Evolutionary conservation across 352 stramenopile genomes (phyloP).

Genomic region (Pseudoperonospora humuli): DNA sequence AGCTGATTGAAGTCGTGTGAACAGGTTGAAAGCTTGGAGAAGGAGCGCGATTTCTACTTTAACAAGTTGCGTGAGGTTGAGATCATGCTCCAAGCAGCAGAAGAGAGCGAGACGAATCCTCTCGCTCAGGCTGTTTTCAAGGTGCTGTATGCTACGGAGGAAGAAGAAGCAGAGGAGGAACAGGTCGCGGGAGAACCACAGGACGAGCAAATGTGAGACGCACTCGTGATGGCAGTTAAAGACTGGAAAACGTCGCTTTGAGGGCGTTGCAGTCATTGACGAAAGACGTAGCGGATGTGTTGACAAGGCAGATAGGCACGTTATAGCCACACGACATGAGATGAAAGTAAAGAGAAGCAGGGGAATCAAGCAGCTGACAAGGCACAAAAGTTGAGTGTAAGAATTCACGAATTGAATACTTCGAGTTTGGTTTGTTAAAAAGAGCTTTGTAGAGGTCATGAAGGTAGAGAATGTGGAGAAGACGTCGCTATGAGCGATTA

Average conservation of each 20-base stretch:
- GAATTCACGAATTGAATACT: no score
- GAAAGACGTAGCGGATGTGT: background rate
- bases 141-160: conserved; percentile 78
- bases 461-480: no score
- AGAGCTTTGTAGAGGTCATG: no score
- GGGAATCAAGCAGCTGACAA: background rate
- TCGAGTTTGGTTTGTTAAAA: no score
- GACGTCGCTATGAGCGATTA: no score
- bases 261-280: background rate
- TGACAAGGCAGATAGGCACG: conserved; percentile 4
- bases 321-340: background rate
- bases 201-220: conserved; percentile 43
- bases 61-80: conserved; percentile 97
- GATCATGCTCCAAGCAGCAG: conserved; percentile 86
- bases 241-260: background rate
- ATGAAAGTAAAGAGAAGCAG: background rate
- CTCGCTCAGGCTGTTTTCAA: conserved; percentile 75
- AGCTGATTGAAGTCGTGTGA: conserved; percentile 3
- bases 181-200: conserved; percentile 35
- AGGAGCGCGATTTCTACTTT: conserved; percentile 99
- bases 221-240: background rate
- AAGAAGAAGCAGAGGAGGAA: conserved; percentile 41
- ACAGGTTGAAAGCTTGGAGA: conserved; percentile 86
- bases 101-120: conserved; percentile 48
- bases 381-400: no score